These are phyloP conservation scores for Medicago truncatula DNA, from an alignment of 306 rosid species.

Conservation along the genomic window DNA sequence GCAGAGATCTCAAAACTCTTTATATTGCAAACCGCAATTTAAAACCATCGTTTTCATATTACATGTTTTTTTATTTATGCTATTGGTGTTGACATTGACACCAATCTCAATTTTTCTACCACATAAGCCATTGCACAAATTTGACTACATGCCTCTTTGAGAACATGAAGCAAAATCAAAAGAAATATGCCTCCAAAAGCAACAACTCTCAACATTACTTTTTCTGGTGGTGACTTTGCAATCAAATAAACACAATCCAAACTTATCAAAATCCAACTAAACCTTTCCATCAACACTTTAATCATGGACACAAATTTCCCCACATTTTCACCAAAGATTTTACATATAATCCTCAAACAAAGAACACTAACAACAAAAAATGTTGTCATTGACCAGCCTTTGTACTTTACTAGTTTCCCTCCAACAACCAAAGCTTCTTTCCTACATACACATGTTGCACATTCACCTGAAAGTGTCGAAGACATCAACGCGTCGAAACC, in stretches of 20 bases:
- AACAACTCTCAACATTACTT: constrained; percentile 51
- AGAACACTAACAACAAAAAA: constrained; percentile 69
- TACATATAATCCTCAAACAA: constrained; percentile 66
- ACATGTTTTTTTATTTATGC: neutral
- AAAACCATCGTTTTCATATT: constrained; percentile 6
- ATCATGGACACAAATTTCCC: constrained; percentile 39
- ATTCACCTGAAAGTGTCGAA: constrained; percentile 79
- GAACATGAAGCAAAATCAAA: constrained; percentile 49
- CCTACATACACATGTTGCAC: constrained; percentile 82
- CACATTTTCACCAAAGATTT: constrained; percentile 45
- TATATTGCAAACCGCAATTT: neutral
- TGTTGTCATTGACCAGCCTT: constrained; percentile 85
- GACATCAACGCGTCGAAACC: constrained; percentile 72
- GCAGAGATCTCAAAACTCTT: too few species aligned
- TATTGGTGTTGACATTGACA: constrained; percentile 36
- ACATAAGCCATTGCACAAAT: constrained; percentile 36
- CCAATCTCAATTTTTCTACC: constrained; percentile 33
- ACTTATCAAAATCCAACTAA: constrained; percentile 62
- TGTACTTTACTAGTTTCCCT: constrained; percentile 65
- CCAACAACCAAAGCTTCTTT: constrained; percentile 71
- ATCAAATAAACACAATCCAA: constrained; percentile 66
- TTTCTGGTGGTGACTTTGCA: constrained; percentile 59
- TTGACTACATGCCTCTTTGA: constrained; percentile 45
- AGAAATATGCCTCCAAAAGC: constrained; percentile 59
- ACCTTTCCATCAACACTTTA: constrained; percentile 52